A percentile compares a stretch with the other conserved stretches of the same genome.
Conservation (phyloP, 176 grass and related monocot genomes). For the Phyllostachys edulis region DNA sequence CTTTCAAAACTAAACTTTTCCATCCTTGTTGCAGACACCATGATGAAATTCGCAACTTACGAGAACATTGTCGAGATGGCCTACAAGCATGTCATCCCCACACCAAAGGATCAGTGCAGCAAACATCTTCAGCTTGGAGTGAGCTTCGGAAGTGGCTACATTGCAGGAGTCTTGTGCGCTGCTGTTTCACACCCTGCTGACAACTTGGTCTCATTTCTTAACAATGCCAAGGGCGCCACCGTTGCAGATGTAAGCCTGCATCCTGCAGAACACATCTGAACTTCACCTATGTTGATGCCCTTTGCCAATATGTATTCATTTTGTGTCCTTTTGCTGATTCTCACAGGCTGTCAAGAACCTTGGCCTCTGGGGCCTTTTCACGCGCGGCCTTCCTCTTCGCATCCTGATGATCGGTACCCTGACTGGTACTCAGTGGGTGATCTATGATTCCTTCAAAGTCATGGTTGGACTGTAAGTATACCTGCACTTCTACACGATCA, state of each 20-base stretch:
- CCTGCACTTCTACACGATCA: not conserved
- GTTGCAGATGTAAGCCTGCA: not conserved
- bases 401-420: slow-evolving; percentile 88
- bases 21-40: not conserved
- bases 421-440: slow-evolving; percentile 78
- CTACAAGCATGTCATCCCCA: not conserved
- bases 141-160: not conserved
- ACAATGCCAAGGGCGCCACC: not conserved
- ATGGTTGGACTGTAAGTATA: slow-evolving; percentile 77
- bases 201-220: not conserved
- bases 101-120: not conserved
- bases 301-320: not conserved
- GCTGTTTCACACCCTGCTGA: not conserved
- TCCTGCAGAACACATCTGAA: not conserved
- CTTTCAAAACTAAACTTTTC: too few species aligned
- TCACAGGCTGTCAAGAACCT: slow-evolving; percentile 77
- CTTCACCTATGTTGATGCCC: not conserved
- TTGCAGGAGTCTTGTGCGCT: not conserved
- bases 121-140: not conserved
- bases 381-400: slow-evolving; percentile 79
- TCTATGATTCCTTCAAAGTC: slow-evolving; percentile 93
- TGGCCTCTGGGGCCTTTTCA: slow-evolving; percentile 71
- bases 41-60: not conserved
- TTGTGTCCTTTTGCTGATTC: not conserved
- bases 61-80: not conserved